Evolutionary conservation across 2,329 filamentous ascomycete genomes (phyloP).

Genomic region (Trichoderma lentiforme): DNA sequence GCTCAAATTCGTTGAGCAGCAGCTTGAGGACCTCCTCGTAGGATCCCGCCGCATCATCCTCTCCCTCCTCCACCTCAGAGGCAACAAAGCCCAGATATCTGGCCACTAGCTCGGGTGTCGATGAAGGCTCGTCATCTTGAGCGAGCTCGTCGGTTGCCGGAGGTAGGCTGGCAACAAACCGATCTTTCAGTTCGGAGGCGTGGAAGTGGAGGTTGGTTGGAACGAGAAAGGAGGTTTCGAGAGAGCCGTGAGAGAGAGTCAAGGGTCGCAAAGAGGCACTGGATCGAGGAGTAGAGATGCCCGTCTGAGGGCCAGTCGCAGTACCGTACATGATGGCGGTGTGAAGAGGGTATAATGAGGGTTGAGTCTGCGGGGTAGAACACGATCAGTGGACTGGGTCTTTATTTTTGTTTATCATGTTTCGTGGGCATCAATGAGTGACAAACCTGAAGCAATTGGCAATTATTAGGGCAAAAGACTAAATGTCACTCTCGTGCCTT

Average conservation of each 20-base stretch:
- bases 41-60: conserved; percentile 82
- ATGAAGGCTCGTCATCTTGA: conserved; percentile 98
- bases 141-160: conserved; percentile 94
- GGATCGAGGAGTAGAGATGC: conserved; percentile 93
- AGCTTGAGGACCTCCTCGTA: conserved; percentile 92
- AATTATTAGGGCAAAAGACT: conserved; percentile 6
- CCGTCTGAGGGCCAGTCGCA: conserved; percentile 81
- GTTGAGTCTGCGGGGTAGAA: conserved; percentile 16
- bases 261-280: conserved; percentile 89
- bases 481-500: conserved; percentile 2
- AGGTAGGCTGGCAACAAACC: conserved; percentile 81
- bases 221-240: conserved; percentile 94
- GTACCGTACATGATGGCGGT: conserved; percentile 76
- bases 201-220: conserved; percentile 95
- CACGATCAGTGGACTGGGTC: not conserved
- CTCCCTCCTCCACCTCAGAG: conserved; percentile 83
- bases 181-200: conserved; percentile 88
- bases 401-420: not conserved
- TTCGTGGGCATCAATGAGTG: not conserved
- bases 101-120: conserved; percentile 84
- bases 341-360: conserved; percentile 24
- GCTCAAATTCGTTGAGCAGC: conserved; percentile 92
- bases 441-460: conserved; percentile 10
- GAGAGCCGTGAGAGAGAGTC: conserved; percentile 85
- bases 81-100: conserved; percentile 91